Evolutionary conservation across 768 basidiomycete genomes (phyloP).

Genomic region (Asterophora parasitica): DNA sequence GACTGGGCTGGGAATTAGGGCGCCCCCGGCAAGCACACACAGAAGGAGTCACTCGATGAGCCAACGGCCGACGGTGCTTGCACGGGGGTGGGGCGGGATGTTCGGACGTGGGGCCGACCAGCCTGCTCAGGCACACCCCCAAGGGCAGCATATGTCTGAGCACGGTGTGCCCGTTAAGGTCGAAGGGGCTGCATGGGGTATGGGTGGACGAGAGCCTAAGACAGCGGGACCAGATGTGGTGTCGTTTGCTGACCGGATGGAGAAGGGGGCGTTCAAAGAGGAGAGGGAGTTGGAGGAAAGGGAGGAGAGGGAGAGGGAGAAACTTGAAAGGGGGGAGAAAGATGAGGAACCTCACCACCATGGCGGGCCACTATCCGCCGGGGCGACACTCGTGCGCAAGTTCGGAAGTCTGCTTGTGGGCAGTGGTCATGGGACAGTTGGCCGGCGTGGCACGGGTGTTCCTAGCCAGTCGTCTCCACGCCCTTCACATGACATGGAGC

Average conservation of each 20-base stretch:
- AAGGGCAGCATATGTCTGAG: constrained; percentile 26
- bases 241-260: constrained; percentile 45
- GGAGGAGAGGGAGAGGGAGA: constrained; percentile 20
- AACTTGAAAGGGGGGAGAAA: constrained; percentile 25
- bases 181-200: background rate
- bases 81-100: constrained; percentile 56
- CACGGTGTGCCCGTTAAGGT: background rate
- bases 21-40: constrained; percentile 76
- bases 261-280: constrained; percentile 19
- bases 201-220: constrained; percentile 37
- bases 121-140: constrained; percentile 31
- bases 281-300: constrained; percentile 29
- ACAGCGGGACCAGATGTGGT: constrained; percentile 65
- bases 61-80: constrained; percentile 53
- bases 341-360: constrained; percentile 24
- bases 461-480: constrained; percentile 13
- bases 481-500: constrained; percentile 10
- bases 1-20: constrained; percentile 28
- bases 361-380: constrained; percentile 41
- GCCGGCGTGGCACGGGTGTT: constrained; percentile 28
- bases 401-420: constrained; percentile 66
- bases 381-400: constrained; percentile 71
- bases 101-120: constrained; percentile 42
- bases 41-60: constrained; percentile 80
- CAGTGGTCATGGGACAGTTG: constrained; percentile 28